Base-by-base conservation (phyloP, 2,329 filamentous ascomycete genomes). In the Metarhizium robertsii region DNA sequence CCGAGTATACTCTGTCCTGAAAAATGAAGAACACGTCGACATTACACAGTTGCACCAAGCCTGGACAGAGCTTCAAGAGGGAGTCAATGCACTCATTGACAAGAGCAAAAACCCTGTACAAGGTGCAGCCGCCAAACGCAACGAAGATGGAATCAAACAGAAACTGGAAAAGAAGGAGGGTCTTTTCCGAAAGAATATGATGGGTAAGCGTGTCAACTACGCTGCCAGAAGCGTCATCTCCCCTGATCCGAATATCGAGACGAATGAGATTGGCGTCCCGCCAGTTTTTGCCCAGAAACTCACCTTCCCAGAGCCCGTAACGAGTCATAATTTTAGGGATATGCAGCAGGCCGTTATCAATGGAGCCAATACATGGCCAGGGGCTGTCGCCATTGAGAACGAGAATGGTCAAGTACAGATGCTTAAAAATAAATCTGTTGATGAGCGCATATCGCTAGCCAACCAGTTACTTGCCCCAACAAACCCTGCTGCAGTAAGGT, bases 171-270 rank as follows among this genome's bases (percentile, higher is more conserved):
- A 99, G 79, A 99, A 99, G 73, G 95, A 99, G 67, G 94, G 94
- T 61, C 79, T 99, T 34, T 99, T 99, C 78, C 82, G 94, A 64
- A 97, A 96, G 77, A 96, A 99, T 73, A 97, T 99, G 94, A 99
- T 99, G 94, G 94, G 94, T 58, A 99, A 99, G 78, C 91, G 94
- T 77, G 94, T 99, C 74, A 97, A 99, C 71, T 97, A 94, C 69
- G 94, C 94, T 52, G 94, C 94, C 42, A 87, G 94, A 69, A 95
- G 89, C 79, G 94, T 99, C 69, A 99, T 99, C 64, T 97, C 92
- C 10, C 94, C 94, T 0, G 94, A 99, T 67, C 94, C 94, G 2
- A 99, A 97, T 67, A 96, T 99, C 65, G 94, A 99, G 71, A 97
- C 94, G 18, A 97, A 96, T 70, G 94, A 99, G 73, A 97, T 99